Evolutionary conservation across 306 rosid species (phyloP).

Genomic region (Cucurbita ficifolia): DNA sequence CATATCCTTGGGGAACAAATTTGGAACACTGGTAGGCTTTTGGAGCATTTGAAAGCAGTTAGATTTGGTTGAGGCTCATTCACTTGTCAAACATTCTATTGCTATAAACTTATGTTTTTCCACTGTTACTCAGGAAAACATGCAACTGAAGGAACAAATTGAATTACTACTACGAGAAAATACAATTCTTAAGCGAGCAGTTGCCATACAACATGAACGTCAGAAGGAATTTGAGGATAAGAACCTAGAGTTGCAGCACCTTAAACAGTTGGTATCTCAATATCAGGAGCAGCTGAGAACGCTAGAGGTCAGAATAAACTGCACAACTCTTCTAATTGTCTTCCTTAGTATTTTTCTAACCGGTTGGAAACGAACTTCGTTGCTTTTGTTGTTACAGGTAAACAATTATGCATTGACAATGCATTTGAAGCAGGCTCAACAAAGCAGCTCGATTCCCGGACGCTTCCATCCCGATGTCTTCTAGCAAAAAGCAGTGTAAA

Average conservation of each 20-base stretch:
- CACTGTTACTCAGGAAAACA: slow-evolving; percentile 45
- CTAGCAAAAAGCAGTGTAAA: slow-evolving; percentile 17
- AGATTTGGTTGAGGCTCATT: not conserved
- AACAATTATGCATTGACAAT: slow-evolving; percentile 76
- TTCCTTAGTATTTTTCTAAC: not conserved
- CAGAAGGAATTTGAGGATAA: slow-evolving; percentile 44
- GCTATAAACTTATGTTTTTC: not conserved
- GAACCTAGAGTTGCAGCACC: slow-evolving; percentile 56
- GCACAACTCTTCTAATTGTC: not conserved
- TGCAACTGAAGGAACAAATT: slow-evolving; percentile 65
- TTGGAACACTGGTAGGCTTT: not conserved
- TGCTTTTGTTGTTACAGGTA: slow-evolving; percentile 32
- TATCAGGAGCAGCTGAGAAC: slow-evolving; percentile 78
- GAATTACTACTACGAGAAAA: slow-evolving; percentile 60
- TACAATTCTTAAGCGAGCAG: slow-evolving; percentile 66
- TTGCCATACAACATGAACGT: slow-evolving; percentile 73
- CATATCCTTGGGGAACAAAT: not conserved
- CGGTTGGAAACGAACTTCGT: not conserved
- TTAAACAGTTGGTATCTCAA: slow-evolving; percentile 66
- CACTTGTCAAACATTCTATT: not conserved
- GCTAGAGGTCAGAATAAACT: slow-evolving; percentile 51
- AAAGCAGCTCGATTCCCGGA: slow-evolving; percentile 58
- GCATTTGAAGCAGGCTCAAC: slow-evolving; percentile 91
- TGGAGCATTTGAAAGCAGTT: not conserved
- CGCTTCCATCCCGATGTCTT: slow-evolving; percentile 77